These are phyloP conservation scores for Cordyceps fumosorosea DNA, from an alignment of 2,329 filamentous ascomycete genomes.

Conservation along the genomic window DNA sequence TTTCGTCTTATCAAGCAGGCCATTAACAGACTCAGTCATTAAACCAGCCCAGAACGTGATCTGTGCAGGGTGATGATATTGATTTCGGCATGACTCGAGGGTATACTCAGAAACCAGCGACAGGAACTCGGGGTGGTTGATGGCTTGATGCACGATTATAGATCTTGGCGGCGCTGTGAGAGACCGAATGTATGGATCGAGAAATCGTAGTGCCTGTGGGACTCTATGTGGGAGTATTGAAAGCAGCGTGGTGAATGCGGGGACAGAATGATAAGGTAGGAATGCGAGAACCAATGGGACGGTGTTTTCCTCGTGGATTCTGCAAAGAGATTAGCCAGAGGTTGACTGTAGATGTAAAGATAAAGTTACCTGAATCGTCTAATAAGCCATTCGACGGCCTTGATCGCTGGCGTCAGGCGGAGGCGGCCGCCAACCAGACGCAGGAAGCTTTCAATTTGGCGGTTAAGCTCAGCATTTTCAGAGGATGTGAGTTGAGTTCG, in stretches of 20 bases:
- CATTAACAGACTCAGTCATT: constrained; percentile 76
- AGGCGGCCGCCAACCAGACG: constrained; percentile 70
- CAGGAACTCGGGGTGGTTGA: constrained; percentile 71
- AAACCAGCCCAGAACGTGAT: constrained; percentile 89
- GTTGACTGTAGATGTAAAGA: background rate
- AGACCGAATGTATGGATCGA: constrained; percentile 78
- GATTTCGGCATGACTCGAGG: constrained; percentile 62
- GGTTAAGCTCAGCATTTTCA: constrained; percentile 78
- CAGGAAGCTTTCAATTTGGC: constrained; percentile 73
- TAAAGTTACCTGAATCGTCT: constrained; percentile 70
- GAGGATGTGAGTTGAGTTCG: constrained; percentile 72
- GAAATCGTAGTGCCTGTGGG: constrained; percentile 71
- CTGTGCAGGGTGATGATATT: constrained; percentile 69
- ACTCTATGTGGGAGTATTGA: constrained; percentile 77
- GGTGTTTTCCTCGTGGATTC: constrained; percentile 89
- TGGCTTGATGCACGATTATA: constrained; percentile 76
- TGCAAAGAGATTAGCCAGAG: constrained; percentile 29
- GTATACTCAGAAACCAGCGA: constrained; percentile 72
- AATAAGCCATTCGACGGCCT: constrained; percentile 91
- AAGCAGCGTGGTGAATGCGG: constrained; percentile 77
- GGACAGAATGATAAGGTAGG: constrained; percentile 83
- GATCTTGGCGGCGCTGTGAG: constrained; percentile 71
- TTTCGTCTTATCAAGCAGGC: constrained; percentile 69
- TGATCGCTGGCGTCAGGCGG: constrained; percentile 79
- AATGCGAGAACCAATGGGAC: constrained; percentile 73